These are phyloP conservation scores for Grosmannia clavigera DNA, from an alignment of 2,329 filamentous ascomycete species.

Conservation along the genomic window DNA sequence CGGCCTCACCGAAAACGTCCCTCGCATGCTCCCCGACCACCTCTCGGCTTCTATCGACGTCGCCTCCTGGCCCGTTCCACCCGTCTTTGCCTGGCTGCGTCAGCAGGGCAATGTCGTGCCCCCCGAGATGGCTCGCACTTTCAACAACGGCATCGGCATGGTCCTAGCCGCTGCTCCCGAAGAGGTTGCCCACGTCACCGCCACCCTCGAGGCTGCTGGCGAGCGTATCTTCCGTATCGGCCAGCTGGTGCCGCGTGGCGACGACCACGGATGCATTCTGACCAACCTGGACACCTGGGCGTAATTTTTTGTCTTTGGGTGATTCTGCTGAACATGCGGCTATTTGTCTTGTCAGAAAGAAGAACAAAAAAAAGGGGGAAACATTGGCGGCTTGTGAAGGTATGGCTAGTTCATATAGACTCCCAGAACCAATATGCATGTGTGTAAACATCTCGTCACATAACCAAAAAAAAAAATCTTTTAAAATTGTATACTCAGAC, in stretches of 20 bases:
- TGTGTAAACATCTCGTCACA: neutral
- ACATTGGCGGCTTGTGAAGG: neutral
- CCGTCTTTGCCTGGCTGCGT: conserved; percentile 83
- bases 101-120: conserved; percentile 55
- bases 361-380: neutral
- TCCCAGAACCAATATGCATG: neutral
- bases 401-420: neutral
- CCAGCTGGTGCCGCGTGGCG: conserved; percentile 42
- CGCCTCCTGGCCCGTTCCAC: conserved; percentile 58
- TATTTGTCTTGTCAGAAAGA: neutral
- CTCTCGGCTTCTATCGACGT: conserved; percentile 76
- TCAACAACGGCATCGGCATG: conserved; percentile 95
- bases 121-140: conserved; percentile 77
- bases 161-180: conserved; percentile 75
- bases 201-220: conserved; percentile 50
- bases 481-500: neutral
- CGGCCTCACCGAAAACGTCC: conserved; percentile 85
- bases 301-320: neutral
- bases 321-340: neutral
- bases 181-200: conserved; percentile 47
- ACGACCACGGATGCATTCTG: conserved; percentile 49
- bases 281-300: conserved; percentile 39
- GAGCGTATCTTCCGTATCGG: conserved; percentile 73
- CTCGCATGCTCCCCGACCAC: conserved; percentile 72
- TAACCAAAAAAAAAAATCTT: neutral